Evolutionary conservation across 106 monocot genomes (phyloP), one percentile per base, ranked within the genome.

Genomic region (Dendrobium officinale): DNA sequence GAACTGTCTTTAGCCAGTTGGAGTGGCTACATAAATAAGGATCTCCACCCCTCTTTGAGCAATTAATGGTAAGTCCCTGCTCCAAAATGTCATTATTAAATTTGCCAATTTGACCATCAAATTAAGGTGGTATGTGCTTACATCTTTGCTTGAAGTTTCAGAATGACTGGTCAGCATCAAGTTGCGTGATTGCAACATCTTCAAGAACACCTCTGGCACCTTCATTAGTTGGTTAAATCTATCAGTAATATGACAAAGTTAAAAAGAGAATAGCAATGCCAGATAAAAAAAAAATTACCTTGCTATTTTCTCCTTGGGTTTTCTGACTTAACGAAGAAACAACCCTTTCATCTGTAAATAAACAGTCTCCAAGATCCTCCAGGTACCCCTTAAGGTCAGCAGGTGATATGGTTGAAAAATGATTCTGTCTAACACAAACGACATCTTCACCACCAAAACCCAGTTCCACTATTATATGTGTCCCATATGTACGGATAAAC

Each of bases 121-220:
- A 79, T 10, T 66, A 24, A 79, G 47, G 27, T 33, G 20, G 37
- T 9, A 72, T 67, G 9, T 41, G 19, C 90, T 83, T 88, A 96
- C 94, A 85, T 97, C 96, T 83, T 94, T 96, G 83, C 48, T 93
- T 47, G 96, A 96, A 80, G 86, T 86, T 82, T 90, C 96, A 58
- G 94, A 90, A 81, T 90, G 86, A 80, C 58, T 87, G 27, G 88
- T 27, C 78, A 94, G 79, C 22, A 83, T 88, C 67, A 96, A 77
- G 83, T 86, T 89, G 78, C 88, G 91, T 54, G 92, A 61, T 81
- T 90, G 90, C 79, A 92, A 81, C 59, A 94, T 96, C 79, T 78
- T 86, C 76, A 55, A 31, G 77, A 96, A 96, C 70, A 96, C 86
- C 26, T 93, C 94, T 77, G 96, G 92, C 31, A 90, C 89, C 96